Conservation (phyloP, 2,329 filamentous ascomycete genomes). For the Cladosporium sp. region DNA sequence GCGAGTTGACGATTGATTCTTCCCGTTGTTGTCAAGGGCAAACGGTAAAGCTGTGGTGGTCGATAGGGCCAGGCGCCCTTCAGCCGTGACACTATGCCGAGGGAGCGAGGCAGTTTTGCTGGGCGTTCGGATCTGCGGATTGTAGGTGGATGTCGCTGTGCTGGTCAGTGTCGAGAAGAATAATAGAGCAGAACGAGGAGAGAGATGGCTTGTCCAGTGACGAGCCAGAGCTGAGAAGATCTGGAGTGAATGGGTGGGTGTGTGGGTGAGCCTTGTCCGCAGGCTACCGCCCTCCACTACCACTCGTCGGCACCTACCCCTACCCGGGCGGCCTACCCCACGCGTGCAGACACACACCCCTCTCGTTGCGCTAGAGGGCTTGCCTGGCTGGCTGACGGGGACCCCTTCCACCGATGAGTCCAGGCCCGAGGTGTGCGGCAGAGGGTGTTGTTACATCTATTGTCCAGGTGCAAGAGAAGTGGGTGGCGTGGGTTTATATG, state of each 20-base stretch:
- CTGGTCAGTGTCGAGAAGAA: neutral
- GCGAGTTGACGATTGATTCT: neutral
- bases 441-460: neutral
- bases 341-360: neutral
- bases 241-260: neutral
- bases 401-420: neutral
- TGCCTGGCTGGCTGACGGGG: neutral
- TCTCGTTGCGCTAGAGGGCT: neutral
- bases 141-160: neutral
- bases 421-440: neutral
- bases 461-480: neutral
- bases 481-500: too few species aligned
- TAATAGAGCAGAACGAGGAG: neutral
- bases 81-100: neutral
- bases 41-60: conserved; percentile 1
- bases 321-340: neutral
- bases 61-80: conserved; percentile 7
- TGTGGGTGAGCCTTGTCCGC: too few species aligned
- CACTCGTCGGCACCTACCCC: neutral
- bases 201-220: neutral
- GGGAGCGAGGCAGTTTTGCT: conserved; percentile 9
- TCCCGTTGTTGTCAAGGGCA: conserved; percentile 5
- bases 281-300: neutral
- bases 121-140: neutral
- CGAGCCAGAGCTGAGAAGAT: neutral